phyloP scores from a whole-genome alignment of 202 grass and related monocot species.

The Setaria viridis region DNA sequence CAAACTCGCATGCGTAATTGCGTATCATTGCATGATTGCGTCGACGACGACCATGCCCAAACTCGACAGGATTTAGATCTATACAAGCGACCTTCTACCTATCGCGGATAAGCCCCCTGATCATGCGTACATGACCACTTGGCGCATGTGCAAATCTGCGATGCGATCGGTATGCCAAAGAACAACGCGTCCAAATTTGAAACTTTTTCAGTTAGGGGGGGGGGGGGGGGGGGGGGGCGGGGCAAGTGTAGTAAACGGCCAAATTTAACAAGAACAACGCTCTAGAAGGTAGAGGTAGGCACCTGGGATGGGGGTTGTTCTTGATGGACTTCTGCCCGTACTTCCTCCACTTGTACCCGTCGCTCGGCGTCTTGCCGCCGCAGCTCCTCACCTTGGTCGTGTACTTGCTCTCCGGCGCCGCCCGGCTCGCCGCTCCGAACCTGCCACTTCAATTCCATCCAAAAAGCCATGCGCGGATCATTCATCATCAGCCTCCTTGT shows the following conservation, averaged over 20 bases:
- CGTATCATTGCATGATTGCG: background rate
- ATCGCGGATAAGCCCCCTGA: background rate
- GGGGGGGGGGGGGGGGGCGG: background rate
- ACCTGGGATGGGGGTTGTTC: constrained; percentile 81
- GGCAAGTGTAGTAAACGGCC: background rate
- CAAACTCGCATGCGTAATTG: background rate
- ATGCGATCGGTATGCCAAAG: background rate
- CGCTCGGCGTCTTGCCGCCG: constrained; percentile 55
- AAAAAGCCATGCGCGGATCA: background rate
- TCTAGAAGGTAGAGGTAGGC: background rate
- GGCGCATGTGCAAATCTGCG: background rate
- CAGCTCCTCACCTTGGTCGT: constrained; percentile 59
- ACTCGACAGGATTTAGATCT: background rate
- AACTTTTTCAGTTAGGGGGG: background rate
- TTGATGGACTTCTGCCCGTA: constrained; percentile 89
- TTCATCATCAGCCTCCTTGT: background rate
- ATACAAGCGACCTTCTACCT: background rate
- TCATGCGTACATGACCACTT: no score
- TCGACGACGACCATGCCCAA: background rate
- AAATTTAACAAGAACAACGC: background rate
- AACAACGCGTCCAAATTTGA: background rate
- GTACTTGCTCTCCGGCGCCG: constrained; percentile 52
- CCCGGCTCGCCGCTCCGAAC: constrained; percentile 24
- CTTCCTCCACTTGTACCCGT: constrained; percentile 87
- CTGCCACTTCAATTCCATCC: constrained; percentile 30